phyloP scores from a whole-genome alignment of 2,329 filamentous ascomycete species.

The Huntiella decipiens region DNA sequence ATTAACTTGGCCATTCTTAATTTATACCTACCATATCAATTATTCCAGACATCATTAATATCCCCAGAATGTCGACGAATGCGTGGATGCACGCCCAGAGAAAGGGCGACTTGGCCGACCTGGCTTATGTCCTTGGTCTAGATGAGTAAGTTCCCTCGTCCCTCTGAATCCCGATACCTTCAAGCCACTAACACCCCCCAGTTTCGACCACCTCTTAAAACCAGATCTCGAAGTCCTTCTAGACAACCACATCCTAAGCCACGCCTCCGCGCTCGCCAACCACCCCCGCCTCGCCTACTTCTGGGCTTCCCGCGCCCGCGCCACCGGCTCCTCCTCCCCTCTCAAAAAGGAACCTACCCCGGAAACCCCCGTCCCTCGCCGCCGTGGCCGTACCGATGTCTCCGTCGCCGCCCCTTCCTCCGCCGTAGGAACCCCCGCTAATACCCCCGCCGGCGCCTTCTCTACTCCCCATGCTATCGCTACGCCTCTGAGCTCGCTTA shows the following conservation, averaged over 20 bases:
- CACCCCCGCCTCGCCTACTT: conserved; percentile 53
- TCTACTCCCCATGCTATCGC: neutral
- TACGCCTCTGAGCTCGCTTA: neutral
- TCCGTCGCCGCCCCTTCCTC: conserved; percentile 20
- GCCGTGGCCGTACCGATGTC: conserved; percentile 26
- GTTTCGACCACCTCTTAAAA: conserved; percentile 56
- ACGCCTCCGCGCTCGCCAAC: conserved; percentile 43
- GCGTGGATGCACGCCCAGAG: conserved; percentile 65
- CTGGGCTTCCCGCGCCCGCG: conserved; percentile 48
- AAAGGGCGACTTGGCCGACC: conserved; percentile 59
- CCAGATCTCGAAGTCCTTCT: conserved; percentile 58
- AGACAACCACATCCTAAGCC: conserved; percentile 52
- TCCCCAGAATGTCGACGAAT: conserved; percentile 37
- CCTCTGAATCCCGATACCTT: neutral
- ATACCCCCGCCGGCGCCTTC: neutral
- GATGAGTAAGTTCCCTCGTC: conserved; percentile 42
- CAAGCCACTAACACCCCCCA: conserved; percentile 18
- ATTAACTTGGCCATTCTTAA: too few relatives aligned
- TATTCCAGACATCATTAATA: neutral
- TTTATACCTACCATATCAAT: too few relatives aligned
- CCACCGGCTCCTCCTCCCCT: conserved; percentile 31
- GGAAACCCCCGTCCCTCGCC: conserved; percentile 22
- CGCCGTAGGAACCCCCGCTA: too few relatives aligned
- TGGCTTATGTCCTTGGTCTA: conserved; percentile 53
- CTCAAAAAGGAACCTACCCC: conserved; percentile 34